Conservation (phyloP, 2,329 filamentous ascomycete genomes). For the Calonectria henricotiae region DNA sequence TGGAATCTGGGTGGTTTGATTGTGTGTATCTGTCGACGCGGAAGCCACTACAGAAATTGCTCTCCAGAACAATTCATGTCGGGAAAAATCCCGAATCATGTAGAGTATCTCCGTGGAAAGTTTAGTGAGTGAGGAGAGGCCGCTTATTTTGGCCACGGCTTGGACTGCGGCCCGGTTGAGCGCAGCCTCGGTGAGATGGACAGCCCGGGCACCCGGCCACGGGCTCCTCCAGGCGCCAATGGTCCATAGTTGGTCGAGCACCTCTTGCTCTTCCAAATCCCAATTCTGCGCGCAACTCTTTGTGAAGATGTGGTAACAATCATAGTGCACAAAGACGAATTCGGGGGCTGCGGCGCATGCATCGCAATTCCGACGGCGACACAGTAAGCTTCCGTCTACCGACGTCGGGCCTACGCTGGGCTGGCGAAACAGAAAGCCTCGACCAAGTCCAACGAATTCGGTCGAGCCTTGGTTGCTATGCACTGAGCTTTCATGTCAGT, state of each 20-base stretch:
- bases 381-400: background rate
- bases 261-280: background rate
- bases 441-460: background rate
- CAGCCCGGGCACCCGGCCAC: background rate
- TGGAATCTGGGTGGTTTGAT: background rate
- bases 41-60: background rate
- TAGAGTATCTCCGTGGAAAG: background rate
- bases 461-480: background rate
- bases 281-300: background rate
- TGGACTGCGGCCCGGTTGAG: background rate
- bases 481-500: background rate
- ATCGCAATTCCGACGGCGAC: background rate
- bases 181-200: background rate
- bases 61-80: background rate
- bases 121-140: background rate
- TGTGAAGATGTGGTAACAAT: background rate
- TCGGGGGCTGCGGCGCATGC: background rate
- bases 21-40: background rate
- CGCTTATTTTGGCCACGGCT: background rate
- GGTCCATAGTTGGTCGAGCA: background rate
- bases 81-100: background rate
- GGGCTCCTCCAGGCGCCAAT: background rate
- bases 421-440: background rate
- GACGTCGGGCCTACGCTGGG: background rate
- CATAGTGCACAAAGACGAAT: background rate